A percentile compares a stretch with the other conserved stretches of the same genome.
phyloP scores from a whole-genome alignment of 176 grass and related monocot species.

The Zoysia japonica region DNA sequence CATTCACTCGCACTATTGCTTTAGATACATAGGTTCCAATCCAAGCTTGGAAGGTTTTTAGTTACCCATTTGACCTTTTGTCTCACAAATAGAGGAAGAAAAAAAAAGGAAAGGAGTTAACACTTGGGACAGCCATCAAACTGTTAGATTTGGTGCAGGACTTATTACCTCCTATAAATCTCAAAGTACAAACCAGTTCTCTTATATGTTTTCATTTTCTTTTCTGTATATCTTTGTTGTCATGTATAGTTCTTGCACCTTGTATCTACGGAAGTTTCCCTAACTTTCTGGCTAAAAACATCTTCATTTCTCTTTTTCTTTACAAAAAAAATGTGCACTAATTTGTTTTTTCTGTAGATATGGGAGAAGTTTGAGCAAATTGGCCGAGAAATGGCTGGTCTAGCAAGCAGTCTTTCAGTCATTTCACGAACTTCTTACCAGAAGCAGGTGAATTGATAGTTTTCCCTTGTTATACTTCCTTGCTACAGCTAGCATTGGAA shows the following conservation, averaged over 20 bases:
- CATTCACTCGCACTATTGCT: neutral
- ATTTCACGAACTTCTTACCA: constrained; percentile 65
- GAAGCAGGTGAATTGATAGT: constrained; percentile 63
- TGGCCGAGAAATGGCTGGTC: constrained; percentile 61
- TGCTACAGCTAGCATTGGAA: neutral
- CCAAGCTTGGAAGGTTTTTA: neutral
- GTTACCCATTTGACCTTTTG: constrained; percentile 18
- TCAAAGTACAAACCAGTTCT: neutral
- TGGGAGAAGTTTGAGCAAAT: constrained; percentile 73
- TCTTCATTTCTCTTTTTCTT: neutral
- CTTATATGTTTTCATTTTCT: constrained; percentile 24
- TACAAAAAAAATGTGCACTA: neutral
- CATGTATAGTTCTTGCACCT: constrained; percentile 11
- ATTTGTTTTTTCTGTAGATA: constrained; percentile 49
- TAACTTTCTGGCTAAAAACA: constrained; percentile 19
- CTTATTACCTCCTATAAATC: constrained; percentile 1
- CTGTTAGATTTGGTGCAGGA: constrained; percentile 12
- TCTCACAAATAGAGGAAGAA: constrained; percentile 24
- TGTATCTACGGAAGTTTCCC: neutral
- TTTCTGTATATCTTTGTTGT: neutral
- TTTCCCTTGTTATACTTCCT: constrained; percentile 6
- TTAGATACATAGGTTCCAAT: constrained; percentile 7
- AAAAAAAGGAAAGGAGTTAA: neutral
- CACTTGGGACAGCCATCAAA: neutral
- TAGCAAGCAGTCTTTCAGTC: constrained; percentile 62